Conservation (phyloP, 352 stramenopile genomes). For the Globisporangium cystogenes region DNA sequence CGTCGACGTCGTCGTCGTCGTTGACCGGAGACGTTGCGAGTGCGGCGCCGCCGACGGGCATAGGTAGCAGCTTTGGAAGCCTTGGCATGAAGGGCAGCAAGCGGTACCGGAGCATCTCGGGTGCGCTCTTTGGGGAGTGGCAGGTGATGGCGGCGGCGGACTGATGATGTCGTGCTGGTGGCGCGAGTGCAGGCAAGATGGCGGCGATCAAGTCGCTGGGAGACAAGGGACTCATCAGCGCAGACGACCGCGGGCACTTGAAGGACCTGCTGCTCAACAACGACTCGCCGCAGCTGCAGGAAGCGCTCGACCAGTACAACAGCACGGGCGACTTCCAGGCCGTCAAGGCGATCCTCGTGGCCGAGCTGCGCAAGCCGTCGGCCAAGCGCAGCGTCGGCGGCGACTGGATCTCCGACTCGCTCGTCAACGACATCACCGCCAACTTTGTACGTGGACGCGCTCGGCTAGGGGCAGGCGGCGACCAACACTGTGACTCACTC, state of each 20-base stretch:
- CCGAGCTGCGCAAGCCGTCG: slow-evolving; percentile 59
- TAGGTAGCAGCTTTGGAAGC: slow-evolving; percentile 20
- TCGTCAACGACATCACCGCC: slow-evolving; percentile 68
- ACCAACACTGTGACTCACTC: too few relatives aligned
- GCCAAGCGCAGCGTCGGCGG: slow-evolving; percentile 60
- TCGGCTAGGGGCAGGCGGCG: too few relatives aligned
- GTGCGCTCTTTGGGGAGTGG: slow-evolving; percentile 4
- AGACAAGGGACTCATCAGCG: slow-evolving; percentile 67
- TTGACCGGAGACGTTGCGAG: not conserved
- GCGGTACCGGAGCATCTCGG: slow-evolving; percentile 65
- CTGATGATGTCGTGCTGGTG: not conserved
- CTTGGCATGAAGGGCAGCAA: slow-evolving; percentile 62
- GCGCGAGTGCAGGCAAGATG: slow-evolving; percentile 66
- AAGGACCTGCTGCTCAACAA: slow-evolving; percentile 80
- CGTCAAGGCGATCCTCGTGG: slow-evolving; percentile 58
- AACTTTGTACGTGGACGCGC: slow-evolving; percentile 34
- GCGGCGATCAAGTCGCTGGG: slow-evolving; percentile 74
- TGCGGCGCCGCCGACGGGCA: slow-evolving; percentile 15
- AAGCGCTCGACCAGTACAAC: slow-evolving; percentile 71
- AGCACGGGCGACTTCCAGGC: slow-evolving; percentile 73
- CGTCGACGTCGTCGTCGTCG: not conserved
- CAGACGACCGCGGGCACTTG: slow-evolving; percentile 58
- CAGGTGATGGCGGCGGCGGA: too few relatives aligned
- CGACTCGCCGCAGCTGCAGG: slow-evolving; percentile 67
- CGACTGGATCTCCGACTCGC: slow-evolving; percentile 69